These are phyloP conservation scores for Neofusicoccum ribis DNA, from an alignment of 2,329 filamentous ascomycete genomes.

Conservation along the genomic window DNA sequence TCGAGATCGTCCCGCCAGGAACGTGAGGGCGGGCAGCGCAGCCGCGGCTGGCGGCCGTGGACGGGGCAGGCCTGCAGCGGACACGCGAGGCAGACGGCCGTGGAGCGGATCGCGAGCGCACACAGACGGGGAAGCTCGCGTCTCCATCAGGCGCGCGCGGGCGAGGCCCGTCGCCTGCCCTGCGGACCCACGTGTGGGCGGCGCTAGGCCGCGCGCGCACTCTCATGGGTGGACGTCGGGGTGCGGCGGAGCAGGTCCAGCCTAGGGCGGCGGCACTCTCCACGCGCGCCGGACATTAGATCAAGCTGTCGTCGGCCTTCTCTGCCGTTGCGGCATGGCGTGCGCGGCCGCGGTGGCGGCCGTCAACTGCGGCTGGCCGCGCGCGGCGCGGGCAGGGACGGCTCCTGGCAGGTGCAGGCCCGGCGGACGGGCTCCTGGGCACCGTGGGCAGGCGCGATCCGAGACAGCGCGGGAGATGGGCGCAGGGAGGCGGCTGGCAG, in stretches of 20 bases:
- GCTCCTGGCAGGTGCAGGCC: not conserved
- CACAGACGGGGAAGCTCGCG: constrained; percentile 2
- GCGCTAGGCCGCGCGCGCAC: not conserved
- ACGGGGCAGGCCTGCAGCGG: not conserved
- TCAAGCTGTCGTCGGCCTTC: not conserved
- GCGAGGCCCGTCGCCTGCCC: not conserved
- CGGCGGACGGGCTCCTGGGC: not conserved
- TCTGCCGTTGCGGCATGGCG: not conserved
- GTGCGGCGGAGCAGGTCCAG: too few species aligned
- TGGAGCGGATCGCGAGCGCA: not conserved
- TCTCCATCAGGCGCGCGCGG: not conserved
- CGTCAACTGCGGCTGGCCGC: not conserved
- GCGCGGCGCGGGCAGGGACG: not conserved
- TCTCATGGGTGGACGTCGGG: too few species aligned
- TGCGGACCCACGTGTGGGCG: constrained; percentile 8
- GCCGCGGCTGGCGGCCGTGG: not conserved
- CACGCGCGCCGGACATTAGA: not conserved
- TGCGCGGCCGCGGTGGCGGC: not conserved
- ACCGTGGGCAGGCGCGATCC: not conserved
- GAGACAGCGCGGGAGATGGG: constrained; percentile 11
- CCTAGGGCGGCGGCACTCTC: too few species aligned
- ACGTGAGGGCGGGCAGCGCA: not conserved
- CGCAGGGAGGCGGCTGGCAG: not conserved
- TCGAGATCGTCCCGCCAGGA: constrained; percentile 1
- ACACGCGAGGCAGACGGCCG: too few species aligned